Base-by-base conservation (phyloP, 257 asterid genomes). In the Perilla frutescens region DNA sequence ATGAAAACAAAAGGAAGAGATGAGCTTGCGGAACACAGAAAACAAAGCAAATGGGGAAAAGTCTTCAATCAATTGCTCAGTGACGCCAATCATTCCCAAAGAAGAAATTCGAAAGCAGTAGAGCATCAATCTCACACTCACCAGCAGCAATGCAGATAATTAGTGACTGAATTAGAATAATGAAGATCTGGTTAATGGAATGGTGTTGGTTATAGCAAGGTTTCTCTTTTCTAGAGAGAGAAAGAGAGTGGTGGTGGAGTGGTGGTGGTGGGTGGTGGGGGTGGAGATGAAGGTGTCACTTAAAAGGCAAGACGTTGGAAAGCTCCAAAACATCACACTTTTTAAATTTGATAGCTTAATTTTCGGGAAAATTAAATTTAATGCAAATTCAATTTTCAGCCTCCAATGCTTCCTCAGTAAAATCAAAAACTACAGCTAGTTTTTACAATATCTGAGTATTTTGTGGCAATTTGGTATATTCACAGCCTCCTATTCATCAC, bases 251-350 rank as follows among this genome's bases (percentile, higher is more conserved):
- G 72, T 3, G 85, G 71, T 5, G 83, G 7, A 74, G 83, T 26
- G 75, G 81, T 54, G 74, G 15, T 48, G 34, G 73, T 54, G 78
- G n/a, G 76, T 3, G 68, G 54, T 32, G 66, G 7, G 56, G 53
- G 14, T 53, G 84, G 75, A 59, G 58, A 64, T 71, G 74, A 79
- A 77, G 70, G 80, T 87, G 92, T 84, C 92, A 68, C 89, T 82
- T 84, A 74, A 75, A 84, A 83, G 84, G 77, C 78, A 76, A 79
- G 86, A 66, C 84, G 86, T 81, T 83, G 90, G 84, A 83, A 82
- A 76, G 83, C 84, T 80, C 87, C 96, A 83, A 91, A 80, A 83
- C 82, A 71, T 65, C 76, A 70, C 67, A 74, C 77, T 69, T 82
- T 82, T 73, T 11, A 71, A 76, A 70, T 70, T 74, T 54, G 49